These are phyloP conservation scores for Herpetospermum pedunculosum DNA, from an alignment of 306 rosid species.

Conservation along the genomic window DNA sequence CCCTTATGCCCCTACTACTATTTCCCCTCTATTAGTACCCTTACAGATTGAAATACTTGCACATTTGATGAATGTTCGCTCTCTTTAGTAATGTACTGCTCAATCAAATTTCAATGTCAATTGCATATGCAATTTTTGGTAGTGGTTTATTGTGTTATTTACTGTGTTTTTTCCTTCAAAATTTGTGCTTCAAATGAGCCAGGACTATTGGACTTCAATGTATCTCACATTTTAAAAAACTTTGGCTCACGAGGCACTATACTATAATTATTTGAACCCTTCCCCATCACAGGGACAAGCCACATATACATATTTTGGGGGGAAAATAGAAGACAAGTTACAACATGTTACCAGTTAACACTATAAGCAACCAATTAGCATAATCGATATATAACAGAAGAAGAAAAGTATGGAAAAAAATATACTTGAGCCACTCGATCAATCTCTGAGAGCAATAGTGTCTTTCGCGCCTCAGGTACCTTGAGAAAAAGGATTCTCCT, in stretches of 20 bases:
- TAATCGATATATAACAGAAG: neutral
- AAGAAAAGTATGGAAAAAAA: constrained; percentile 1
- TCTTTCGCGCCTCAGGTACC: constrained; percentile 83
- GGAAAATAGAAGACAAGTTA: neutral
- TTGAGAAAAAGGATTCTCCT: constrained; percentile 79
- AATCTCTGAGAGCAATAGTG: constrained; percentile 66
- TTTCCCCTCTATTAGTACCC: no score
- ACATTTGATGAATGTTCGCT: neutral
- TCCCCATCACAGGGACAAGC: neutral
- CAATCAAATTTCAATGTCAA: neutral
- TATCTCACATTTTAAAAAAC: neutral
- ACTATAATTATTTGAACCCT: neutral
- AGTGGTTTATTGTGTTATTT: neutral
- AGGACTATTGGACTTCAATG: neutral
- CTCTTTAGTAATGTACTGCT: neutral
- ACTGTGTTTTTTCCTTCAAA: neutral
- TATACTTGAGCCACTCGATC: constrained; percentile 90
- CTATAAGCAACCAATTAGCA: neutral
- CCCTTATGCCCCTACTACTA: no score
- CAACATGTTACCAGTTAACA: neutral
- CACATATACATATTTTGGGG: neutral
- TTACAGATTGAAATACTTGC: neutral
- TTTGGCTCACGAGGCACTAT: neutral
- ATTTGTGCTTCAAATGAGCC: neutral
- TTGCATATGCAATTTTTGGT: neutral